Evolutionary conservation across 2,329 filamentous ascomycete genomes (phyloP), one percentile per base, ranked within the genome.

Genomic region (Aspergillus chevalieri): DNA sequence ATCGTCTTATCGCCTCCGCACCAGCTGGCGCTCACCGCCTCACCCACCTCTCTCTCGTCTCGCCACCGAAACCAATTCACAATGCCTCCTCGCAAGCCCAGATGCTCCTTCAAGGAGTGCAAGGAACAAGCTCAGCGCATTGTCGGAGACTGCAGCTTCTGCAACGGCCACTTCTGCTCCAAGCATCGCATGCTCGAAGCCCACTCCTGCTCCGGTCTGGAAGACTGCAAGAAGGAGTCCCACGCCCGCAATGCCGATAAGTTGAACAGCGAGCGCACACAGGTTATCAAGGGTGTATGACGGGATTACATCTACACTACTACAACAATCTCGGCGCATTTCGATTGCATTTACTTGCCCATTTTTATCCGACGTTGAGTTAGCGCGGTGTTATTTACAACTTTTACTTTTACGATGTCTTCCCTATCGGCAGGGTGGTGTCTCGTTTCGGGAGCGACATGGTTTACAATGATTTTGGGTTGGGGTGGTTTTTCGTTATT

Each of bases 201-300:
- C 61, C 93, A 98, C 75, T 89, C 89, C 74, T 98, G 93, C 76
- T 83, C 82, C 56, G 90, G 90, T 38, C 78, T 98, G 50, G 93
- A 97, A 77, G 88, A 95, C 74, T 96, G 92, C 80, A 95, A 96
- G 80, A 93, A 95, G 78, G 90, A 95, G 71, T 92, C 89, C 44
- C 89, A 95, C 73, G 89, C 94, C 70, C 84, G 90, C 58, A 98
- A 98, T 70, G 88, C 89, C 52, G 87, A 90, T 57, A 91, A 94
- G 75, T 78, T 98, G 66, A 89, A 96, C 72, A 83, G 85, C 50
- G 92, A 98, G 79, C 81, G 92, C 66, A 98, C 93, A 43, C 86
- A 92, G 56, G 90, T 94, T 62, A 93, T 97, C 74, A 91, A 87
- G 74, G 91, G 91, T 54, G 85, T 95, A 69, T 95, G 81, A 64